Percentiles rank a stretch among this genome's conserved stretches.
Evolutionary conservation across 139 green algal genomes (phyloP).

Genomic region (Micromonas pusilla): DNA sequence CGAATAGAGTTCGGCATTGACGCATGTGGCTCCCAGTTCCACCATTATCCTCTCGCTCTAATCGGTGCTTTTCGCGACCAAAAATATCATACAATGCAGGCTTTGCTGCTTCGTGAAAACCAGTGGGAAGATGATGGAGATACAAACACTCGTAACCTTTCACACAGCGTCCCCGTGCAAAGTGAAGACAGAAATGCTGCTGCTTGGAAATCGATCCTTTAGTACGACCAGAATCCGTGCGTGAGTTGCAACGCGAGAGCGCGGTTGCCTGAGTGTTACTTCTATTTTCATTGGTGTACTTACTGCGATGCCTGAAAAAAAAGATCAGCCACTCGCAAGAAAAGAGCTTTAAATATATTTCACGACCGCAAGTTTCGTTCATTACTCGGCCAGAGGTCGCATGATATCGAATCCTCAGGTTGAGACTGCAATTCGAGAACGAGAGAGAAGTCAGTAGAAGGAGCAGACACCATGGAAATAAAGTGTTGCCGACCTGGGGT

Average conservation of each 20-base stretch:
- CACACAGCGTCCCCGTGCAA: constrained; percentile 3
- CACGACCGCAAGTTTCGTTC: too few relatives aligned
- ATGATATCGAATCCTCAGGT: too few relatives aligned
- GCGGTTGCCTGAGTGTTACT: not conserved
- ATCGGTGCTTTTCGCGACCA: not conserved
- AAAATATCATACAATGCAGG: constrained; percentile 16
- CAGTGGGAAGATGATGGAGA: not conserved
- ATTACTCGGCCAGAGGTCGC: too few relatives aligned
- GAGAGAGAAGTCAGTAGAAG: not conserved
- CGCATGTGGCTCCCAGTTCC: constrained; percentile 13
- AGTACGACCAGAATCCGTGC: not conserved
- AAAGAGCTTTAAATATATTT: too few relatives aligned
- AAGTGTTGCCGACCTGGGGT: not conserved
- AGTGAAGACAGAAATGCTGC: not conserved
- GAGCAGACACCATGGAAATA: too few relatives aligned
- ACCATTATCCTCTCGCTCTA: constrained; percentile 17
- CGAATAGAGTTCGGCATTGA: constrained; percentile 8
- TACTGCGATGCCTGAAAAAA: not conserved
- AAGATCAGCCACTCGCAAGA: too few relatives aligned
- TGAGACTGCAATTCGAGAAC: not conserved
- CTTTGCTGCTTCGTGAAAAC: not conserved
- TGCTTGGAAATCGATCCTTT: not conserved
- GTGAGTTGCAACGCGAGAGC: not conserved
- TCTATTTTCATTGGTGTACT: not conserved
- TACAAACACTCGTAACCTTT: constrained; percentile 2